Percentiles rank a stretch among this genome's conserved stretches.
phyloP scores from a whole-genome alignment of 208 protist genomes.

The Leishmania mexicana region DNA sequence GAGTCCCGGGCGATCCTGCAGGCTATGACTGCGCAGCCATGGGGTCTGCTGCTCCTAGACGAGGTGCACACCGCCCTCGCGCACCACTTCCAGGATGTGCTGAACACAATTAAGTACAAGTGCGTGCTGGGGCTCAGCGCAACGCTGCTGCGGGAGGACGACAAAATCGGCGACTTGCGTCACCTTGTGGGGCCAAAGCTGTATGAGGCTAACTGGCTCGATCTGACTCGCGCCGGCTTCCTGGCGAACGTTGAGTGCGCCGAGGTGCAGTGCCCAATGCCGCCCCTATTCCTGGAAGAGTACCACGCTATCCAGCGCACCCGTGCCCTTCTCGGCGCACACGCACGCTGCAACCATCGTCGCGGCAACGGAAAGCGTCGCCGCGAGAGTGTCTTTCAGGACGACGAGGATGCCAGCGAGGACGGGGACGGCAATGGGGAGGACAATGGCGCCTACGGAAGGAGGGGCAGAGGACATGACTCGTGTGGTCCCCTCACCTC shows the following conservation, averaged over 20 bases:
- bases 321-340: constrained; percentile 12
- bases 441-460: neutral
- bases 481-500: constrained; percentile 15
- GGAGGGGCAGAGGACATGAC: neutral
- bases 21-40: constrained; percentile 68
- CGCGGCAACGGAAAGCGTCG: neutral
- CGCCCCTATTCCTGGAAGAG: constrained; percentile 56
- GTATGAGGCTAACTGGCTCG: constrained; percentile 99
- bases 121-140: constrained; percentile 99
- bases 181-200: constrained; percentile 99
- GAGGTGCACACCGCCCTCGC: constrained; percentile 99
- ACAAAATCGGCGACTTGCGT: constrained; percentile 97
- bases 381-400: constrained; percentile 1
- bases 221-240: constrained; percentile 95
- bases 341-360: neutral
- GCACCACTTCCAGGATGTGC: constrained; percentile 95
- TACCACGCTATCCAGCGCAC: constrained; percentile 48
- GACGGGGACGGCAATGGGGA: constrained; percentile 13
- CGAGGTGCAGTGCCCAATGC: constrained; percentile 98
- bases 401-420: neutral
- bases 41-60: constrained; percentile 99
- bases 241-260: constrained; percentile 98
- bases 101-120: constrained; percentile 94
- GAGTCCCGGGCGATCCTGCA: constrained; percentile 75
- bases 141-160: constrained; percentile 97